phyloP scores from a whole-genome alignment of 139 green algal species.

The Tetradesmus obliquus region DNA sequence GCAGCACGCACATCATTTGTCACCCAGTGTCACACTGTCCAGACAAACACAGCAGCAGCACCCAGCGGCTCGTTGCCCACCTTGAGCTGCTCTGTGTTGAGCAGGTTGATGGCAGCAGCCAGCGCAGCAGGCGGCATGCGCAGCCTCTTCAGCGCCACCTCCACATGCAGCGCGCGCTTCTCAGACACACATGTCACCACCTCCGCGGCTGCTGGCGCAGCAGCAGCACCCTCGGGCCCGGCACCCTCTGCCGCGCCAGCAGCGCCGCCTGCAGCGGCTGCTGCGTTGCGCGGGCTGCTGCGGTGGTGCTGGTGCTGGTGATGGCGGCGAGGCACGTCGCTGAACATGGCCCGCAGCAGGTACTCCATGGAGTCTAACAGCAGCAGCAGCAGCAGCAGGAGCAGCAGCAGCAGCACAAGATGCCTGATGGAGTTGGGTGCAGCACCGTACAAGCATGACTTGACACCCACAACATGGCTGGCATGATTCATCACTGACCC shows the following conservation, averaged over 20 bases:
- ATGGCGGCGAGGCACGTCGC: constrained; percentile 10
- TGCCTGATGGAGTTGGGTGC: background rate
- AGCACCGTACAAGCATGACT: too few relatives aligned
- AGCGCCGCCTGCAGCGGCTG: background rate
- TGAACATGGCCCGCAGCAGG: constrained; percentile 42
- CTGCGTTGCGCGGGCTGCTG: background rate
- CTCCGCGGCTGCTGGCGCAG: background rate
- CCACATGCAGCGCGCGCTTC: constrained; percentile 41
- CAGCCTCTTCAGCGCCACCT: constrained; percentile 36
- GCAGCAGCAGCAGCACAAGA: background rate
- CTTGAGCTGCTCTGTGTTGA: constrained; percentile 26
- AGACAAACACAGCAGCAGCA: background rate
- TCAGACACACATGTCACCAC: constrained; percentile 25
- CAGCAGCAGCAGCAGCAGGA: background rate
- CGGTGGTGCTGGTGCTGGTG: background rate
- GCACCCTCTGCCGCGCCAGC: background rate
- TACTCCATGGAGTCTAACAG: constrained; percentile 39
- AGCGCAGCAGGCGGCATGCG: constrained; percentile 1
- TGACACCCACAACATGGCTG: too few relatives aligned
- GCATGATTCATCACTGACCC: too few relatives aligned
- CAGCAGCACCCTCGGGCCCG: background rate
- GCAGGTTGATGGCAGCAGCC: constrained; percentile 28
- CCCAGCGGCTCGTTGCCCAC: background rate
- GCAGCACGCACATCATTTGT: too few relatives aligned
- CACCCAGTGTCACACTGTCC: too few relatives aligned